These are phyloP conservation scores for Colletotrichum sansevieriae DNA, from an alignment of 2,329 filamentous ascomycete genomes.

Conservation along the genomic window DNA sequence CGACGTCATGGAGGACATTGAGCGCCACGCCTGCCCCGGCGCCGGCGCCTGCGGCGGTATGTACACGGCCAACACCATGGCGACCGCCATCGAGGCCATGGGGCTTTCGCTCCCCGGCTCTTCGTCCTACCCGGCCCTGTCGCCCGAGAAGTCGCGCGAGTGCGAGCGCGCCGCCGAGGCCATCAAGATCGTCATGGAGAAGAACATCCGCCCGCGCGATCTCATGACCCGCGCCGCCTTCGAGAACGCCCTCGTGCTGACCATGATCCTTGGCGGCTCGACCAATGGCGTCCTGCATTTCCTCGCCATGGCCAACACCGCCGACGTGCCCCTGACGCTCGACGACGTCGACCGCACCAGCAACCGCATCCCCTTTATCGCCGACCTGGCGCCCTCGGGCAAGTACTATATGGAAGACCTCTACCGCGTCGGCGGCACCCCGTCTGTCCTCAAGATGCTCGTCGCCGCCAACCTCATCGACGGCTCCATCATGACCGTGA, in stretches of 20 bases:
- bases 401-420: conserved; percentile 91
- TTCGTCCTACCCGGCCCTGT: conserved; percentile 84
- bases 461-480: conserved; percentile 82
- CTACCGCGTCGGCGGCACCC: conserved; percentile 87
- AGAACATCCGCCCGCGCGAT: conserved; percentile 84
- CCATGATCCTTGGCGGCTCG: conserved; percentile 91
- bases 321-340: conserved; percentile 80
- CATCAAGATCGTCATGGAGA: conserved; percentile 84
- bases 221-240: conserved; percentile 85
- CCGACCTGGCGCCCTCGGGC: conserved; percentile 86
- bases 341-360: conserved; percentile 87
- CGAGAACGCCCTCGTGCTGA: conserved; percentile 90
- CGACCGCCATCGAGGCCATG: conserved; percentile 90
- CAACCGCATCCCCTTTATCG: conserved; percentile 87
- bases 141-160: conserved; percentile 87
- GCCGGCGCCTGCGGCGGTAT: conserved; percentile 83
- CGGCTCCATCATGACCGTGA: conserved; percentile 83
- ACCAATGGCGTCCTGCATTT: conserved; percentile 93
- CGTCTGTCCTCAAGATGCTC: conserved; percentile 86
- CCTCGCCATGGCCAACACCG: conserved; percentile 90
- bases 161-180: conserved; percentile 84
- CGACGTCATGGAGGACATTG: conserved; percentile 87
- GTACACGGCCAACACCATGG: conserved; percentile 97
- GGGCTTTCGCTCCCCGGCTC: conserved; percentile 86
- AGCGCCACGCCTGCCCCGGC: conserved; percentile 77